A percentile compares a stretch with the other conserved stretches of the same genome.
Conservation (phyloP, 2,329 filamentous ascomycete species). For the Penicillium verrucosum region DNA sequence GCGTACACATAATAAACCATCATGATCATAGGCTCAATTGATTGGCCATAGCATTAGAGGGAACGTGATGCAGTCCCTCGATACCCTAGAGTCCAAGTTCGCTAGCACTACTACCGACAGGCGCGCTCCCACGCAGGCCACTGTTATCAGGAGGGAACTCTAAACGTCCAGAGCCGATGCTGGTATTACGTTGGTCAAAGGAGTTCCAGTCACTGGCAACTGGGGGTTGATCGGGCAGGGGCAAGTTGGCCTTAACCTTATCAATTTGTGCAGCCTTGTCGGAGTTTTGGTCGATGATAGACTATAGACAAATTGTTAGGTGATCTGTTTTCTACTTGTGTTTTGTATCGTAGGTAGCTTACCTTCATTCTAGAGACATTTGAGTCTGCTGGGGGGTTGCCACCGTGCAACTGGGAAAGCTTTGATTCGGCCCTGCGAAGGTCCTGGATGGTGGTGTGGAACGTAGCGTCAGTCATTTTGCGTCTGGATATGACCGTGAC, state of each 20-base stretch:
- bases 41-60: constrained; percentile 58
- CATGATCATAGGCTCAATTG: constrained; percentile 35
- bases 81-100: constrained; percentile 61
- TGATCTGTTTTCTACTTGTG: too few relatives aligned
- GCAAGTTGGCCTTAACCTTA: constrained; percentile 67
- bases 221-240: constrained; percentile 74
- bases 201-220: constrained; percentile 76
- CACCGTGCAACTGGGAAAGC: neutral
- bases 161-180: constrained; percentile 63
- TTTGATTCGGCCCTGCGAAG: neutral
- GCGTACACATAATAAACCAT: constrained; percentile 13
- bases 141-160: constrained; percentile 49
- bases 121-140: constrained; percentile 59
- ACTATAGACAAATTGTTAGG: constrained; percentile 24
- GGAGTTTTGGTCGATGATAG: constrained; percentile 40
- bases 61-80: constrained; percentile 55
- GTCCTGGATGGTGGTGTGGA: neutral
- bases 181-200: constrained; percentile 64
- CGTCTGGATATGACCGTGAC: neutral
- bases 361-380: constrained; percentile 38
- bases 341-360: neutral
- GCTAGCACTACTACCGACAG: constrained; percentile 52
- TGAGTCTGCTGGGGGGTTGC: neutral
- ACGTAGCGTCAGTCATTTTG: neutral
- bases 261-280: constrained; percentile 65